These are phyloP conservation scores for Zangia roseola DNA, from an alignment of 768 basidiomycete species.

Conservation along the genomic window DNA sequence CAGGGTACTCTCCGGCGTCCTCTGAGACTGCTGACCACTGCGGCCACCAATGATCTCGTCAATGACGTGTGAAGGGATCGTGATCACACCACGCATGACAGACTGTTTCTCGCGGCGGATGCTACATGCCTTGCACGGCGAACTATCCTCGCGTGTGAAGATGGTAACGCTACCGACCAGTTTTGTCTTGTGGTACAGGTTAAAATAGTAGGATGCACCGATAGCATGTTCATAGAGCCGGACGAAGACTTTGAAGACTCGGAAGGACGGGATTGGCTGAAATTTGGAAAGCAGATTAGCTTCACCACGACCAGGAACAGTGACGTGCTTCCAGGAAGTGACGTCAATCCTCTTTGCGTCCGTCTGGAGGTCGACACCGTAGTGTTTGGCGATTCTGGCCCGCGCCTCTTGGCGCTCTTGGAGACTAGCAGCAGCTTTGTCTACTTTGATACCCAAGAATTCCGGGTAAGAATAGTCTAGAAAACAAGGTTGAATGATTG, in stretches of 20 bases:
- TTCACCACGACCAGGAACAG: constrained; percentile 9
- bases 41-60: no score
- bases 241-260: constrained; percentile 26
- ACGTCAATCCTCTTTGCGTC: neutral
- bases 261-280: constrained; percentile 20
- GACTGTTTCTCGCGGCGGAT: constrained; percentile 11
- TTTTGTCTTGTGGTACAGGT: constrained; percentile 16
- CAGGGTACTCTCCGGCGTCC: no score
- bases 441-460: constrained; percentile 27
- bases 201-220: constrained; percentile 23
- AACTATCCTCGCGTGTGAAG: constrained; percentile 22
- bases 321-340: constrained; percentile 14
- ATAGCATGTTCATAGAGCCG: constrained; percentile 25
- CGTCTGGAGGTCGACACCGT: constrained; percentile 22
- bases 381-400: constrained; percentile 20
- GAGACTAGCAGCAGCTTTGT: constrained; percentile 11
- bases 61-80: no score
- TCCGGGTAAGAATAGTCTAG: constrained; percentile 30
- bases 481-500: neutral
- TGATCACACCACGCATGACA: no score
- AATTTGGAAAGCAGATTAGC: constrained; percentile 14
- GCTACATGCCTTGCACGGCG: constrained; percentile 27
- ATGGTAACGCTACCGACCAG: constrained; percentile 22
- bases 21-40: no score
- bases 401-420: constrained; percentile 21